phyloP scores from a whole-genome alignment of 208 protist species.

The Trypanosoma melophagium region DNA sequence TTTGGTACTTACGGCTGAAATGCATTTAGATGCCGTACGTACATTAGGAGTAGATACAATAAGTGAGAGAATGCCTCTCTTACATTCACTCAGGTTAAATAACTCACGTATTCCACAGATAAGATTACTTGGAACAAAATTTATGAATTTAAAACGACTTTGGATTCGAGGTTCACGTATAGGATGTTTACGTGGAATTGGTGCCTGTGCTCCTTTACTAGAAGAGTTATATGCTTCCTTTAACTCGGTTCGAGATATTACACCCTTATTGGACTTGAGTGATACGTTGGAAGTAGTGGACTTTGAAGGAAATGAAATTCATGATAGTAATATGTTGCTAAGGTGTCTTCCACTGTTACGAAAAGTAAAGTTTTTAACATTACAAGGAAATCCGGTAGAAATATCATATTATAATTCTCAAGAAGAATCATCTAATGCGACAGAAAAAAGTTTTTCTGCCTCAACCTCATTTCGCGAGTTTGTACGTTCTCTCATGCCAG shows the following conservation, averaged over 20 bases:
- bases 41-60: constrained; percentile 68
- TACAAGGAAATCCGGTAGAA: constrained; percentile 70
- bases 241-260: constrained; percentile 66
- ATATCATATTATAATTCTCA: background rate
- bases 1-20: constrained; percentile 57
- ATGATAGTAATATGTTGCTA: constrained; percentile 30
- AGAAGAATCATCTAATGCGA: background rate
- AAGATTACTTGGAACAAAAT: constrained; percentile 67
- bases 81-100: constrained; percentile 67
- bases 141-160: constrained; percentile 57
- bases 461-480: constrained; percentile 36
- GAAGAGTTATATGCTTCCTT: constrained; percentile 88
- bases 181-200: constrained; percentile 62
- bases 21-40: constrained; percentile 58
- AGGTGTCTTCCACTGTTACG: constrained; percentile 41
- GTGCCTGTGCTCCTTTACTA: constrained; percentile 52
- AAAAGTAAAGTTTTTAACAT: constrained; percentile 52
- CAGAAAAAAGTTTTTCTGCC: constrained; percentile 1
- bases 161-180: constrained; percentile 81
- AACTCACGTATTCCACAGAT: constrained; percentile 65
- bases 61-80: constrained; percentile 42
- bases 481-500: constrained; percentile 55
- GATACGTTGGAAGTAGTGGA: constrained; percentile 82
- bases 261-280: constrained; percentile 56
- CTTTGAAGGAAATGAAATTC: constrained; percentile 81